A percentile compares a stretch with the other conserved stretches of the same genome.
Conservation (phyloP, 257 asterid genomes). For the Plantago ovata region DNA sequence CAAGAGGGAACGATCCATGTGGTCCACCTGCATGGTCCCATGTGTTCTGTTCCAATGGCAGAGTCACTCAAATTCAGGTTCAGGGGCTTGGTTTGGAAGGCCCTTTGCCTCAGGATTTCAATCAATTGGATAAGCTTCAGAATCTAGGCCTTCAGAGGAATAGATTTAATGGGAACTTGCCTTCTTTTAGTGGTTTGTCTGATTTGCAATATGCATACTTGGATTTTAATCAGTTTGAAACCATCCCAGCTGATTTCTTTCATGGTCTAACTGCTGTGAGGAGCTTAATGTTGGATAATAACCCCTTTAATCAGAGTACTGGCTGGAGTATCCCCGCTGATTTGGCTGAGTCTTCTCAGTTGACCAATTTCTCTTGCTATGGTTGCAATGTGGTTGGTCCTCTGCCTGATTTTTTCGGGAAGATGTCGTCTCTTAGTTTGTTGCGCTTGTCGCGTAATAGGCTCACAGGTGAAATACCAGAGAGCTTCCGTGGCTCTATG, state of each 20-base stretch:
- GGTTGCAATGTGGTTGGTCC: conserved; percentile 61
- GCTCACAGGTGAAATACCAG: conserved; percentile 49
- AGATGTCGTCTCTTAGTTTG: conserved; percentile 45
- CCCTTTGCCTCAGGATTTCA: conserved; percentile 59
- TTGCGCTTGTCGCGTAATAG: conserved; percentile 51
- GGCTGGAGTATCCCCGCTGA: conserved; percentile 71
- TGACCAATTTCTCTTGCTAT: conserved; percentile 69
- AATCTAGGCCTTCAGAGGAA: conserved; percentile 77
- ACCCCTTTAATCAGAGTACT: conserved; percentile 52
- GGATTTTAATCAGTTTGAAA: conserved; percentile 55
- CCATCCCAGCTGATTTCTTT: conserved; percentile 70
- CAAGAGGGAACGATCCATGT: conserved; percentile 61
- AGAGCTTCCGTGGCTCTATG: conserved; percentile 47
- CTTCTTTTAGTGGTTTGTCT: conserved; percentile 66
- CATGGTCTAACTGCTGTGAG: conserved; percentile 46
- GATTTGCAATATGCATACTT: conserved; percentile 54
- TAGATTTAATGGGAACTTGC: conserved; percentile 52
- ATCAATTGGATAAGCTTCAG: conserved; percentile 46
- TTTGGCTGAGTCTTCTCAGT: conserved; percentile 49
- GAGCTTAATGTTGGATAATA: conserved; percentile 66
- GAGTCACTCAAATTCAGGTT: conserved; percentile 86
- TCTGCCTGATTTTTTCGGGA: conserved; percentile 67
- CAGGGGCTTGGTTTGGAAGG: conserved; percentile 64
- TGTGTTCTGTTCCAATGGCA: conserved; percentile 55
- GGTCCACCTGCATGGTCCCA: conserved; percentile 85